A percentile compares a stretch with the other conserved stretches of the same genome.
Evolutionary conservation across 495 filamentous ascomycete genomes (phyloP).

Genomic region (Evernia prunastri): DNA sequence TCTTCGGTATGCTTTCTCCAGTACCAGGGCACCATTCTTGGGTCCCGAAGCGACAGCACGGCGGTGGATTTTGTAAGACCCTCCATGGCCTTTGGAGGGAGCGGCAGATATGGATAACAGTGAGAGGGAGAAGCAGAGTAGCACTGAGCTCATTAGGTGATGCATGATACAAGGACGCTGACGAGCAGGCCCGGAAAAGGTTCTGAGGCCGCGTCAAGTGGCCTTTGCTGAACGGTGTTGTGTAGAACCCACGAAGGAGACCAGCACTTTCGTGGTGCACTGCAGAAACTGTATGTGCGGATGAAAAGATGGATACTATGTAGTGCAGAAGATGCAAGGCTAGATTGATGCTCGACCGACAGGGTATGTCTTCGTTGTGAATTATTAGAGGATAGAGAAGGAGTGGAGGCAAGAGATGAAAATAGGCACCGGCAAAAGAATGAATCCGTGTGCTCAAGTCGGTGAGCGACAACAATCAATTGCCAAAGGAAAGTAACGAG

Average conservation of each 20-base stretch:
- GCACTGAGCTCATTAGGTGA: slow-evolving; percentile 27
- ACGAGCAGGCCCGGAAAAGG: slow-evolving; percentile 27
- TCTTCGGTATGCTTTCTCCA: slow-evolving; percentile 59
- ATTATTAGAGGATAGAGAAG: not conserved
- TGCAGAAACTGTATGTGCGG: not conserved
- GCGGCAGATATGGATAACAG: slow-evolving; percentile 25
- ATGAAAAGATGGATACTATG: not conserved
- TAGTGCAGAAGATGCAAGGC: not conserved
- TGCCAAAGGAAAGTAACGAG: not conserved
- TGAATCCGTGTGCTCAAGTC: slow-evolving; percentile 4
- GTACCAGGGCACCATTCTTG: slow-evolving; percentile 46
- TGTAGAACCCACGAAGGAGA: not conserved
- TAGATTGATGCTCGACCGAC: slow-evolving; percentile 2
- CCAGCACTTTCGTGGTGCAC: not conserved
- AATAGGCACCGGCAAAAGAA: slow-evolving; percentile 11
- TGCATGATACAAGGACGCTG: slow-evolving; percentile 29
- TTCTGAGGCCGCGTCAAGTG: slow-evolving; percentile 17
- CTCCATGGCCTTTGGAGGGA: slow-evolving; percentile 32
- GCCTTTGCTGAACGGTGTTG: not conserved
- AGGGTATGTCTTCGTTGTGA: not conserved
- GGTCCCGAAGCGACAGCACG: slow-evolving; percentile 42
- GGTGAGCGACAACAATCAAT: not conserved
- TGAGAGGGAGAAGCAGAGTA: slow-evolving; percentile 12
- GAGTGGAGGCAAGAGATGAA: not conserved
- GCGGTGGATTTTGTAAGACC: slow-evolving; percentile 55